These are phyloP conservation scores for Saposhnikovia divaricata DNA, from an alignment of 129 eudicot genomes.

Conservation along the genomic window DNA sequence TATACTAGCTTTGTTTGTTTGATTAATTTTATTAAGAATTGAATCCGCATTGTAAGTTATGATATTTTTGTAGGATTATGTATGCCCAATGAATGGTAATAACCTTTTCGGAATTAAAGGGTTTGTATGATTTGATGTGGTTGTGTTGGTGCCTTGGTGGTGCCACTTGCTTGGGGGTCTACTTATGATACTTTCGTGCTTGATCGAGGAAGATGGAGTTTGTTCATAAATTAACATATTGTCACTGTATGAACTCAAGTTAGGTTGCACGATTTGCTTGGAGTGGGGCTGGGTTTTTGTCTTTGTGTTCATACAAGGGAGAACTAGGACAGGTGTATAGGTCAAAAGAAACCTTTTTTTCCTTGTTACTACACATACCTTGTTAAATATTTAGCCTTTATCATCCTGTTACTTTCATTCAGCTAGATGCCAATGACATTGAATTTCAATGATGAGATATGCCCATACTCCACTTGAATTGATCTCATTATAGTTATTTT, in stretches of 20 bases:
- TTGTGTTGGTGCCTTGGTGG: not conserved
- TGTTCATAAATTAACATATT: not conserved
- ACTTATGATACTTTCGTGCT: not conserved
- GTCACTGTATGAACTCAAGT: not conserved
- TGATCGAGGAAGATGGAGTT: not conserved
- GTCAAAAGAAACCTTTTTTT: not conserved
- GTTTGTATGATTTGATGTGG: not conserved
- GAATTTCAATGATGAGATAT: not conserved
- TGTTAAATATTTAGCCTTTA: not conserved
- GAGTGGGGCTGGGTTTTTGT: not conserved
- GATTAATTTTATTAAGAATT: too few relatives aligned
- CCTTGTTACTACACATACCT: not conserved
- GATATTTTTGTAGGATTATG: not conserved
- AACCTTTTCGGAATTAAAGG: too few relatives aligned
- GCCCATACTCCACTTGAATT: not conserved
- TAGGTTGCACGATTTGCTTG: not conserved
- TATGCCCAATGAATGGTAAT: not conserved
- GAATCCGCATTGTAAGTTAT: not conserved
- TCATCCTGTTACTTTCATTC: not conserved
- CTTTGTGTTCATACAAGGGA: not conserved
- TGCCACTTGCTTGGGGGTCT: not conserved
- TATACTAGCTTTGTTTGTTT: too few relatives aligned
- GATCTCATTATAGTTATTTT: not conserved
- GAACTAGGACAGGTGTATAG: not conserved
- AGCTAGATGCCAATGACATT: not conserved